phyloP scores from a whole-genome alignment of 192 early-diverging fungal genomes.

The Coemansia biformis region DNA sequence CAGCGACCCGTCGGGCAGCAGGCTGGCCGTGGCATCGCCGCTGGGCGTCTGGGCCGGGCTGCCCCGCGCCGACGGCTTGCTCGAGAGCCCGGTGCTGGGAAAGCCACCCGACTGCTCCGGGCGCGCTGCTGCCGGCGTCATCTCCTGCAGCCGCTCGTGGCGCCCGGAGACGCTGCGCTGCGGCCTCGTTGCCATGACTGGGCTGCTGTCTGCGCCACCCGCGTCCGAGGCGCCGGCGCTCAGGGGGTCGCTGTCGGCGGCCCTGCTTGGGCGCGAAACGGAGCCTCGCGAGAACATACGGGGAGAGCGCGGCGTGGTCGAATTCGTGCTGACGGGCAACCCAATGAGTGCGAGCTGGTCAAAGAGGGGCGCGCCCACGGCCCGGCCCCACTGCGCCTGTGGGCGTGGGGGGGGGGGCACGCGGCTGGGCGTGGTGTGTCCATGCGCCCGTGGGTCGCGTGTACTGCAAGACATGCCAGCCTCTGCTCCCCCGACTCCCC shows the following conservation, averaged over 20 bases:
- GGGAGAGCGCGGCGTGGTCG: neutral
- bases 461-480: no score
- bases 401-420: no score
- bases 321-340: neutral
- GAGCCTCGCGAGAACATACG: constrained; percentile 26
- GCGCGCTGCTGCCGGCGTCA: constrained; percentile 3
- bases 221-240: neutral
- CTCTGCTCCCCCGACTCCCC: no score
- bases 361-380: neutral
- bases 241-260: constrained; percentile 25
- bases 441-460: no score
- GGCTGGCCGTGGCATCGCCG: neutral
- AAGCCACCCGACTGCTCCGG: constrained; percentile 8
- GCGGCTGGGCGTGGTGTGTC: no score
- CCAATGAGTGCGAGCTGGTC: neutral
- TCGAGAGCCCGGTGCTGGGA: constrained; percentile 37
- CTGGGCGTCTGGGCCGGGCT: neutral
- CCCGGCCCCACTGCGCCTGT: no score
- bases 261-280: constrained; percentile 8
- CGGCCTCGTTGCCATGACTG: no score
- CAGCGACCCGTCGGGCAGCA: constrained; percentile 28
- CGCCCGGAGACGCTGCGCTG: constrained; percentile 8
- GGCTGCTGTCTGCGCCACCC: neutral
- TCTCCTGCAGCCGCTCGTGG: constrained; percentile 29
- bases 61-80: constrained; percentile 8